These are phyloP conservation scores for Prunella vulgaris DNA, from an alignment of 257 asterid genomes.

Conservation along the genomic window DNA sequence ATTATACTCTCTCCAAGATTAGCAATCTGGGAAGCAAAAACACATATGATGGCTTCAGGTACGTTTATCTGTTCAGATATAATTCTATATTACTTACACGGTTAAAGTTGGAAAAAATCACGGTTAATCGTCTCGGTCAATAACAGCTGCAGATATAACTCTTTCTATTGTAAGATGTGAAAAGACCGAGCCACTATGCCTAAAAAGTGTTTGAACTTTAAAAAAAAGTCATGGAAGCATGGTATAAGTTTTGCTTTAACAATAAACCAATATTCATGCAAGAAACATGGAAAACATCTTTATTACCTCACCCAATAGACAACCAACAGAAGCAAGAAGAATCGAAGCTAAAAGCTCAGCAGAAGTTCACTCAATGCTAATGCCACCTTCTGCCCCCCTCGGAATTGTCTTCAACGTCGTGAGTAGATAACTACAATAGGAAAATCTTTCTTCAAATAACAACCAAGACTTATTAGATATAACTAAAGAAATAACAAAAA, in stretches of 20 bases:
- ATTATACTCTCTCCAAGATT: conserved; percentile 88
- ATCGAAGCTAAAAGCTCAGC: conserved; percentile 77
- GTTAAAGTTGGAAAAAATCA: not conserved
- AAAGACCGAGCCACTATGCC: no score
- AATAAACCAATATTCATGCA: not conserved
- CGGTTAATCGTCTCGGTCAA: conserved; percentile 9
- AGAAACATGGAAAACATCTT: not conserved
- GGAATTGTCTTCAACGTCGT: conserved; percentile 86
- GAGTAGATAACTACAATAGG: conserved; percentile 58
- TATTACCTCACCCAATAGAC: conserved; percentile 58
- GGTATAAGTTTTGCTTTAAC: not conserved
- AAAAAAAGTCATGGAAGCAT: no score
- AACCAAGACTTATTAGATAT: no score
- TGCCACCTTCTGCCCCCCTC: conserved; percentile 92
- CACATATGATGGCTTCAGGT: conserved; percentile 58
- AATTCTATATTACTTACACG: not conserved
- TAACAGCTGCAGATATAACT: not conserved
- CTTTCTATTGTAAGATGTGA: not conserved
- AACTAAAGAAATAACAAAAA: not conserved
- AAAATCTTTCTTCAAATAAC: not conserved
- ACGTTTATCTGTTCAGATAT: no score
- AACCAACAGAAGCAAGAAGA: conserved; percentile 72
- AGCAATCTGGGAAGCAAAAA: conserved; percentile 87
- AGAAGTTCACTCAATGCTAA: conserved; percentile 81
- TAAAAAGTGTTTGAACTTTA: no score